Evolutionary conservation across 2,329 filamentous ascomycete genomes (phyloP).

Genomic region (Talaromyces sp.): DNA sequence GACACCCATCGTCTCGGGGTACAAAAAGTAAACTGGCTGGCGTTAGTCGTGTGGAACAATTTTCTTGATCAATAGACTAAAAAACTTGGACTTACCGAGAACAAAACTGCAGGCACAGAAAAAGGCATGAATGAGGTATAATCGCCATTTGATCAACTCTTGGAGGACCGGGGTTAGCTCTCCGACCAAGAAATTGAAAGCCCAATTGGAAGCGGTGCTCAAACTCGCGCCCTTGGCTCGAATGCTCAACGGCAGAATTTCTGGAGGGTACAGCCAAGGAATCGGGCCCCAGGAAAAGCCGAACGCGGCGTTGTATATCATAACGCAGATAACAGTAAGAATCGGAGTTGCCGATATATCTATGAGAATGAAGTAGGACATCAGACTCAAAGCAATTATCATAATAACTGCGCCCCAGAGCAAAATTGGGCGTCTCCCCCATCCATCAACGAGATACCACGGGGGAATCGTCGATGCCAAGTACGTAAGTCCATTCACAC

Average conservation of each 20-base stretch:
- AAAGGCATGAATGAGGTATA: conserved; percentile 93
- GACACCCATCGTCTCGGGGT: conserved; percentile 93
- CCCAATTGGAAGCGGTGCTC: conserved; percentile 96
- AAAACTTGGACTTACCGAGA: conserved; percentile 63
- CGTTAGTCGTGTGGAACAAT: conserved; percentile 13
- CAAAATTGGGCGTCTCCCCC: conserved; percentile 83
- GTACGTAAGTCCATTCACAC: conserved; percentile 89
- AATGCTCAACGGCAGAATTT: conserved; percentile 94
- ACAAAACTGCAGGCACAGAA: conserved; percentile 95
- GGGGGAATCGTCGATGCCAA: conserved; percentile 87
- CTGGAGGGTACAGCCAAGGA: conserved; percentile 97
- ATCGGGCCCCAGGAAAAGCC: conserved; percentile 98
- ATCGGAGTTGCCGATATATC: conserved; percentile 70
- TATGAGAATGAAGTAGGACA: conserved; percentile 93
- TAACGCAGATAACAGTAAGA: conserved; percentile 87
- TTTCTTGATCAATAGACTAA: neutral
- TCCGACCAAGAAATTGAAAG: conserved; percentile 95
- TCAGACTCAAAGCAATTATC: conserved; percentile 77
- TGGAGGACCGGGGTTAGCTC: conserved; percentile 92
- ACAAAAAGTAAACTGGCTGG: conserved; percentile 81
- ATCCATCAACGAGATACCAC: conserved; percentile 92
- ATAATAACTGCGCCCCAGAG: conserved; percentile 85
- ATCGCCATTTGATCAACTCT: conserved; percentile 83
- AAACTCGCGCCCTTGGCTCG: conserved; percentile 94
- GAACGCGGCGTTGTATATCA: conserved; percentile 97